Evolutionary conservation across 2,329 filamentous ascomycete genomes (phyloP).

Genomic region (Fusarium sp.): DNA sequence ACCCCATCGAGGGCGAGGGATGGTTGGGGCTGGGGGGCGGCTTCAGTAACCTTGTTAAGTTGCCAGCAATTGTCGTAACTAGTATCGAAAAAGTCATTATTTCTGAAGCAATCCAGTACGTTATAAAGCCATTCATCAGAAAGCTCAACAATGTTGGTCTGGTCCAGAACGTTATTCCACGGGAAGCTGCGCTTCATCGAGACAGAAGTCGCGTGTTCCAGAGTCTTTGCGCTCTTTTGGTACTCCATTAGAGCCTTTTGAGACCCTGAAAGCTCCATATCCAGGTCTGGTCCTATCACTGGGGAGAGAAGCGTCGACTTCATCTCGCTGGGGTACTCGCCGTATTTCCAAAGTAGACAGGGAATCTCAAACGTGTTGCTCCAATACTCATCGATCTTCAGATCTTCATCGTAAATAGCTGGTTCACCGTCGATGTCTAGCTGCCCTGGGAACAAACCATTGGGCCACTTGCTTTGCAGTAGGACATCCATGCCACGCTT

Average conservation of each 20-base stretch:
- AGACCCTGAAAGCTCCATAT: no score
- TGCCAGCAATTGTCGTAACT: no score
- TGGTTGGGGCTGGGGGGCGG: no score
- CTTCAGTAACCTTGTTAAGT: no score
- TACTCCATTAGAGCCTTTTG: neutral
- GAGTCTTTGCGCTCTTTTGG: neutral
- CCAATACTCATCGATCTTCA: neutral
- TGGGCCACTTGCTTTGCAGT: neutral
- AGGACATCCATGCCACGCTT: neutral
- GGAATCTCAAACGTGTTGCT: neutral
- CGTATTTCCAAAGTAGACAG: neutral
- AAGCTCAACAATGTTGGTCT: neutral
- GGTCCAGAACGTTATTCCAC: neutral
- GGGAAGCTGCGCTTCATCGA: neutral
- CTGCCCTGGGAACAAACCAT: neutral
- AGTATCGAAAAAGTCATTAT: neutral
- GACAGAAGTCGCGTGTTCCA: accelerated
- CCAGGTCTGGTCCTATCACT: no score
- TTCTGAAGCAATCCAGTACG: neutral
- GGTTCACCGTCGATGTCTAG: neutral
- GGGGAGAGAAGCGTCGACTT: no score
- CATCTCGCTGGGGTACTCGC: accelerated
- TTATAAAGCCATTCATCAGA: conserved; percentile 11
- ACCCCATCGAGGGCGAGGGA: neutral
- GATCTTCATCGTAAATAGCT: accelerated